Conservation (phyloP, 2,329 filamentous ascomycete species). For the Ophiostoma triangulosporum region DNA sequence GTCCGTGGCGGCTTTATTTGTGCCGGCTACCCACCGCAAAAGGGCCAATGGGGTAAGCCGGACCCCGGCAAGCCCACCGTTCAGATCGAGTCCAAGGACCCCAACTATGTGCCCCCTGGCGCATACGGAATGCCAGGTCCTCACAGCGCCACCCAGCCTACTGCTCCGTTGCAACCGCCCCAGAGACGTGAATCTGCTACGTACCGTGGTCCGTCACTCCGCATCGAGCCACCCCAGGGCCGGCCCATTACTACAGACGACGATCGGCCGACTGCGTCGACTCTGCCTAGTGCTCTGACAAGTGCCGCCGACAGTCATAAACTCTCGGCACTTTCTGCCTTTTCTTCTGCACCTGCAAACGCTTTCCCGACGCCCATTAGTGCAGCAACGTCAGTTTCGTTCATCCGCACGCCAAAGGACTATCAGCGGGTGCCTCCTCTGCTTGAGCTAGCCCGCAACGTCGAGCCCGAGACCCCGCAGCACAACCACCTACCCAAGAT, state of each 20-base stretch:
- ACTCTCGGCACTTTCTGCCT: slow-evolving; percentile 41
- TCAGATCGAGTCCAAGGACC: slow-evolving; percentile 74
- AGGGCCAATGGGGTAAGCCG: slow-evolving; percentile 66
- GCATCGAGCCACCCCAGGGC: slow-evolving; percentile 50
- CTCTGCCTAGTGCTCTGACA: slow-evolving; percentile 40
- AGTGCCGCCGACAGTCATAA: slow-evolving; percentile 44
- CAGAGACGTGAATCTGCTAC: slow-evolving; percentile 42
- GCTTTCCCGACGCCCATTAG: slow-evolving; percentile 51
- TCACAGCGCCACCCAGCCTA: slow-evolving; percentile 13
- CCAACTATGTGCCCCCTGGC: slow-evolving; percentile 45
- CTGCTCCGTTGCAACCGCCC: slow-evolving; percentile 10
- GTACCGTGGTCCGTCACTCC: slow-evolving; percentile 47
- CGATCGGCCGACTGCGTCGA: slow-evolving; percentile 45
- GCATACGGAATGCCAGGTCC: slow-evolving; percentile 42
- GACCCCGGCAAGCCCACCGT: slow-evolving; percentile 54
- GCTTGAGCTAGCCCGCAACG: slow-evolving; percentile 41
- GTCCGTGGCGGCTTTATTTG: slow-evolving; percentile 80
- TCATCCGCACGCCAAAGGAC: slow-evolving; percentile 37
- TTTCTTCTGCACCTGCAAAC: slow-evolving; percentile 36
- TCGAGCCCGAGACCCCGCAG: slow-evolving; percentile 39
- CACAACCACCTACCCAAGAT: slow-evolving; percentile 43
- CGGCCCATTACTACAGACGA: slow-evolving; percentile 42
- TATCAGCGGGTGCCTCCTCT: slow-evolving; percentile 47
- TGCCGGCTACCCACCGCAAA: slow-evolving; percentile 75
- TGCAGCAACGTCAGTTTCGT: slow-evolving; percentile 31